Evolutionary conservation across 2,329 filamentous ascomycete species (phyloP), one percentile per base, ranked within the genome.

Genomic region (Parafenestella ontariensis): DNA sequence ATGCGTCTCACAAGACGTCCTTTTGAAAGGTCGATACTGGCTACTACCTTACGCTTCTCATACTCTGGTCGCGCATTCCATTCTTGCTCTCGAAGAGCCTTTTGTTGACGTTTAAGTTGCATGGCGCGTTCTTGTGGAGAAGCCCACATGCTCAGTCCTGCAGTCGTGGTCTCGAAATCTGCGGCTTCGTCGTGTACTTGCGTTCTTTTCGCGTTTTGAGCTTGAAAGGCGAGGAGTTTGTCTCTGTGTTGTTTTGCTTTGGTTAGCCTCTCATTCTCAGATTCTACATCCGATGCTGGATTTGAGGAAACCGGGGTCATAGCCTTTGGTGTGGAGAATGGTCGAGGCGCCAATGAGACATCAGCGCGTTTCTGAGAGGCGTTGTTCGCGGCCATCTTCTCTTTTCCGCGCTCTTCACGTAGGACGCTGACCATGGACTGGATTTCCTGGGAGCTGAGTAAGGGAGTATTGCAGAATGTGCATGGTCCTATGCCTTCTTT

Each of bases 401-500:
- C 94, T 52, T 89, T 86, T 2, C 93, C 94, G 5, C 93, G 87
- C 77, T 98, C 94, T 47, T 91, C 89, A 34, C 88, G 87, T 11
- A 99, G 82, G 66, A 94, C 88, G 23, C 85, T 84, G 44, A 98
- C 89, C 86, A 99, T 96, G 29, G 85, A 86, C 67, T 96, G 89
- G 9, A 96, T 86, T 49, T 98, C 92, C 3, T 84, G 78, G 0
- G 85, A 73, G 26, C 83, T 88, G 7, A 99, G 79, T 0, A 99
- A 80, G 0, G 91, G 86, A 0, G 84, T 82, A 0, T 87, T 87
- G 78, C 95, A 99, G 70, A 91, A 97, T 0, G 94, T 97, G 75
- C 95, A 99, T 0, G 94, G 94, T 0, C 94, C 94, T 0, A 98
- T 82, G 0, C 95, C 95, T 76, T 99, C 93, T 69, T 95, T 93